Conservation (phyloP, 1,284 basidiomycete species). For the Tilletia horrida region DNA sequence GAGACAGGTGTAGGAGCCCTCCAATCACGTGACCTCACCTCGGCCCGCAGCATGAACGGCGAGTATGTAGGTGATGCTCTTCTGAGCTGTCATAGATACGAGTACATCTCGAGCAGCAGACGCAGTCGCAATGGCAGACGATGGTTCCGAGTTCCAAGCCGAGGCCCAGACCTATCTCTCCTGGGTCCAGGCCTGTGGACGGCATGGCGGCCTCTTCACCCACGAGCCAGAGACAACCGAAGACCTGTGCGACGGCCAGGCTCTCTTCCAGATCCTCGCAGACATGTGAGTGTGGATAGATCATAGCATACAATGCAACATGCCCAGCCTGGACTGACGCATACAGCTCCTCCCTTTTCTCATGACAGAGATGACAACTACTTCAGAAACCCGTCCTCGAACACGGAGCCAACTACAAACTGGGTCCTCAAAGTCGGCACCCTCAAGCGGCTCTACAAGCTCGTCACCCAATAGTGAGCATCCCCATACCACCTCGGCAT, state of each 20-base stretch:
- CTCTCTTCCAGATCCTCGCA: slow-evolving; percentile 40
- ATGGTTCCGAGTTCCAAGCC: slow-evolving; percentile 18
- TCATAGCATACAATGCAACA: too few relatives aligned
- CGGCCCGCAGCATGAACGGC: too few relatives aligned
- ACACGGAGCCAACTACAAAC: slow-evolving; percentile 57
- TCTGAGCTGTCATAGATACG: too few relatives aligned
- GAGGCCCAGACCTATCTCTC: slow-evolving; percentile 35
- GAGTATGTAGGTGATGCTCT: too few relatives aligned
- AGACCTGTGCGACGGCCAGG: slow-evolving; percentile 43
- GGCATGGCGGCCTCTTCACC: slow-evolving; percentile 22
- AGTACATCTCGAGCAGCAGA: background rate
- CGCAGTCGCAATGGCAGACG: slow-evolving; percentile 12
- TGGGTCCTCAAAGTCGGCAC: slow-evolving; percentile 82
- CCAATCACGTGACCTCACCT: too few relatives aligned
- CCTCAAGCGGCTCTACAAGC: slow-evolving; percentile 76
- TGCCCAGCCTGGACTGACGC: background rate
- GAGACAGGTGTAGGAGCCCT: too few relatives aligned
- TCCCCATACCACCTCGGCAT: background rate
- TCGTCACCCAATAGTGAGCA: slow-evolving; percentile 71
- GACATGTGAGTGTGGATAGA: slow-evolving; percentile 26
- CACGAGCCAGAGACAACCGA: slow-evolving; percentile 21
- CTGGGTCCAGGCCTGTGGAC: slow-evolving; percentile 32
- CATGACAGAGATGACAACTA: slow-evolving; percentile 68
- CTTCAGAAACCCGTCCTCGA: slow-evolving; percentile 59
- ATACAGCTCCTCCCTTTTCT: background rate